Conservation (phyloP, 2,329 filamentous ascomycete species). For the Calonectria pseudoturangicola region DNA sequence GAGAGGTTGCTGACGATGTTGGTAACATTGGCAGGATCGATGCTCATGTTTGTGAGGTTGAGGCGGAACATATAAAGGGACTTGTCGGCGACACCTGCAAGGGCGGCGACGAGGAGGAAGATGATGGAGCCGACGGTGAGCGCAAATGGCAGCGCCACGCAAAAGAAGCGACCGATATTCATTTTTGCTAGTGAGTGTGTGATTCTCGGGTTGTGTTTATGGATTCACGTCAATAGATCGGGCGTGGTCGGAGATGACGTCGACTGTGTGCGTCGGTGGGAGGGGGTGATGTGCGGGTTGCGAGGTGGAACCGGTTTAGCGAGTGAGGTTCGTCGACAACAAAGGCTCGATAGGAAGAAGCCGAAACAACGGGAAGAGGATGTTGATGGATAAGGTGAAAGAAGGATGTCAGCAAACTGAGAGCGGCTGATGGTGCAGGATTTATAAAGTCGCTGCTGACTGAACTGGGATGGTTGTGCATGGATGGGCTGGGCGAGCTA, state of each 20-base stretch:
- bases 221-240: slow-evolving; percentile 37
- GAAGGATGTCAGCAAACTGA: slow-evolving; percentile 37
- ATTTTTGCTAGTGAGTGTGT: slow-evolving; percentile 58
- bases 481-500: slow-evolving; percentile 32
- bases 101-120: slow-evolving; percentile 76
- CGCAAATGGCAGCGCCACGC: slow-evolving; percentile 90
- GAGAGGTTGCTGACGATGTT: slow-evolving; percentile 59
- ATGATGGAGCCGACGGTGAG: slow-evolving; percentile 87
- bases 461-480: slow-evolving; percentile 24
- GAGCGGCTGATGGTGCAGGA: slow-evolving; percentile 37
- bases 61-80: slow-evolving; percentile 75
- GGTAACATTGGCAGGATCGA: slow-evolving; percentile 59
- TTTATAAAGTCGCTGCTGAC: slow-evolving; percentile 40
- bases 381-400: slow-evolving; percentile 23
- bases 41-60: slow-evolving; percentile 76
- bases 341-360: slow-evolving; percentile 24
- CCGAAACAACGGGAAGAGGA: slow-evolving; percentile 22
- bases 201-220: slow-evolving; percentile 31
- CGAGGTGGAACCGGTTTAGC: slow-evolving; percentile 34
- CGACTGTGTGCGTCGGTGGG: slow-evolving; percentile 36
- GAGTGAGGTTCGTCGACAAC: slow-evolving; percentile 34
- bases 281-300: slow-evolving; percentile 22
- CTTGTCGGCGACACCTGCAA: slow-evolving; percentile 74
- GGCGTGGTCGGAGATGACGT: slow-evolving; percentile 50
- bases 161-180: slow-evolving; percentile 85